Conservation (phyloP, 768 basidiomycete genomes). For the Tulasnella sp. region DNA sequence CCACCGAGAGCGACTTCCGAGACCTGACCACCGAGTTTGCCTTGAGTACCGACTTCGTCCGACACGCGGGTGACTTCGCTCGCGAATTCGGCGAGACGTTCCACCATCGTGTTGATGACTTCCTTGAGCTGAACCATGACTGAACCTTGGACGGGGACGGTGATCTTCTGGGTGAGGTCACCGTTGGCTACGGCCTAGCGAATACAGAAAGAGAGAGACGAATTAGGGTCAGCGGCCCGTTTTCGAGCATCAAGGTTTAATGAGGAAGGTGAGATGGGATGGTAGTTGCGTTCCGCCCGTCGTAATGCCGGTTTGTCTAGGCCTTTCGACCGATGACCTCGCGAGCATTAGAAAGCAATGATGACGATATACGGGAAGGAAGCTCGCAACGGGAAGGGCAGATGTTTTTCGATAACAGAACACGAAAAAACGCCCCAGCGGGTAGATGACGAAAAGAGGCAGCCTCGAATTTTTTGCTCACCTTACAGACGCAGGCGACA, state of each 20-base stretch:
- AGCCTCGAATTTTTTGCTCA: too few species aligned
- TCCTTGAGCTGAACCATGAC: slow-evolving; percentile 77
- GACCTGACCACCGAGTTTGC: slow-evolving; percentile 87
- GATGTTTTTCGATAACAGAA: too few species aligned
- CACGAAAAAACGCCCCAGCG: too few species aligned
- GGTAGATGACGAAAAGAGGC: too few species aligned
- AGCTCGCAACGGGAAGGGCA: too few species aligned
- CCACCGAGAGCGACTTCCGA: slow-evolving; percentile 87
- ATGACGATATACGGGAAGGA: too few species aligned
- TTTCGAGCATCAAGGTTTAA: background rate
- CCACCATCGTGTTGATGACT: slow-evolving; percentile 51
- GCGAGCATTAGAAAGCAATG: too few species aligned
- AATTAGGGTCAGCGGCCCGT: background rate
- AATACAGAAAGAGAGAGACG: background rate
- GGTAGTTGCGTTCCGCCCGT: background rate
- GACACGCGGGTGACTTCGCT: slow-evolving; percentile 29
- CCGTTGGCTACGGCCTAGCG: slow-evolving; percentile 64
- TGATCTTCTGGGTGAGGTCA: slow-evolving; percentile 70
- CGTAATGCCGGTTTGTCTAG: too few species aligned
- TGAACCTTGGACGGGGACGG: slow-evolving; percentile 69
- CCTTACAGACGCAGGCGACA: too few species aligned
- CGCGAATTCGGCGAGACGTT: slow-evolving; percentile 19
- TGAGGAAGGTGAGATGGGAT: background rate
- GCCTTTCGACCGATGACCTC: too few species aligned
- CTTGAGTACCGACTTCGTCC: slow-evolving; percentile 38